Conservation (phyloP, 1,284 basidiomycete genomes). For the Cryptococcus floricola region DNA sequence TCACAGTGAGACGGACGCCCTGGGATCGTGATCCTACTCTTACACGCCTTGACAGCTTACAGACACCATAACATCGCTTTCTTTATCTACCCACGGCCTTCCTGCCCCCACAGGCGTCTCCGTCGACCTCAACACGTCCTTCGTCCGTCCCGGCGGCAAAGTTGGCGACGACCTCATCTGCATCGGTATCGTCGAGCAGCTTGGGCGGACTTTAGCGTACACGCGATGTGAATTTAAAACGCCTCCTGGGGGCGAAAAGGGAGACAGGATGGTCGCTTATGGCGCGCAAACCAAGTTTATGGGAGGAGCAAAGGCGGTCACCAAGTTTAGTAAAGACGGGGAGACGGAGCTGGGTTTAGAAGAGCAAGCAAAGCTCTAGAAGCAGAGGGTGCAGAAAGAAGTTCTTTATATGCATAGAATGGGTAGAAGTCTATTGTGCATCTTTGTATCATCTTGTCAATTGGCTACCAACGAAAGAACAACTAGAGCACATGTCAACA, state of each 20-base stretch:
- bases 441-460: no score
- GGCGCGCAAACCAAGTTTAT: constrained; percentile 49
- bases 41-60: constrained; percentile 29
- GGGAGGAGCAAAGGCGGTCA: constrained; percentile 25
- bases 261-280: constrained; percentile 45
- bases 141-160: constrained; percentile 44
- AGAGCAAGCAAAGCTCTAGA: constrained; percentile 17
- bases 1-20: constrained; percentile 28
- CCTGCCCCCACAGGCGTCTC: constrained; percentile 45
- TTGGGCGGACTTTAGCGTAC: constrained; percentile 29
- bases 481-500: no score
- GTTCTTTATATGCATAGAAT: no score
- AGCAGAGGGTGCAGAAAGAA: neutral
- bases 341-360: constrained; percentile 28
- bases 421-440: no score
- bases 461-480: no score
- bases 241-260: constrained; percentile 11
- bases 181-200: constrained; percentile 42
- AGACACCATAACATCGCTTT: constrained; percentile 47
- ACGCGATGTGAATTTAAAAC: constrained; percentile 12
- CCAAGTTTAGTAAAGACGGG: constrained; percentile 35
- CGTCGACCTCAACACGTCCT: constrained; percentile 47
- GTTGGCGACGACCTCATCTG: constrained; percentile 34
- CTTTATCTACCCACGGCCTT: constrained; percentile 44
- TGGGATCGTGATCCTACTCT: neutral